phyloP scores from a whole-genome alignment of 805 yeast genomes.

The Candida koratica region DNA sequence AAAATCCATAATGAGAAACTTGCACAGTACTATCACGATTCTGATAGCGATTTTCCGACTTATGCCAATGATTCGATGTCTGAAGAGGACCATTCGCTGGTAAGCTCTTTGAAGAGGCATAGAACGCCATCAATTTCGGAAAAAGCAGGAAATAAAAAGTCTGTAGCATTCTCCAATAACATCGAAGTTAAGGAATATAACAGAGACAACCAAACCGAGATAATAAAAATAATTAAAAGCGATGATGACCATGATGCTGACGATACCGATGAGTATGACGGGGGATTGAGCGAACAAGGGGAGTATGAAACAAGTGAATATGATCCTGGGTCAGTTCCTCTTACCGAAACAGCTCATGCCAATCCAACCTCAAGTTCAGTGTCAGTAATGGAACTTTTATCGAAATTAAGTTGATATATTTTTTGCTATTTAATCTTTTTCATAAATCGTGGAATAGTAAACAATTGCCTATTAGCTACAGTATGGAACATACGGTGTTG shows the following conservation, averaged over 20 bases:
- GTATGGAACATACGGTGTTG: slow-evolving; percentile 7
- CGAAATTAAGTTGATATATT: slow-evolving; percentile 4
- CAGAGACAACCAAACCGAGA: slow-evolving; percentile 31
- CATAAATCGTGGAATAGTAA: too few species aligned
- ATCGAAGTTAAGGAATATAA: slow-evolving; percentile 40
- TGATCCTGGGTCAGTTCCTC: slow-evolving; percentile 16
- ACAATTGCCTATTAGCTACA: too few species aligned
- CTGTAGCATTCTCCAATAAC: slow-evolving; percentile 42
- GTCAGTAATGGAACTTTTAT: slow-evolving; percentile 30
- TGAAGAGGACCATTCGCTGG: slow-evolving; percentile 15
- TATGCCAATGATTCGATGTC: slow-evolving; percentile 18
- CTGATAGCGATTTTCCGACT: slow-evolving; percentile 21
- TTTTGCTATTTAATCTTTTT: too few species aligned
- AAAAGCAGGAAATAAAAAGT: slow-evolving; percentile 19
- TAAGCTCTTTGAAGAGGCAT: slow-evolving; percentile 9
- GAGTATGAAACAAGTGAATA: slow-evolving; percentile 18
- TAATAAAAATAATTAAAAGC: slow-evolving; percentile 21
- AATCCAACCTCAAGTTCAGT: slow-evolving; percentile 18
- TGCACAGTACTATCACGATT: slow-evolving; percentile 6
- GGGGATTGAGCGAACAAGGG: slow-evolving; percentile 15
- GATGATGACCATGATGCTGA: slow-evolving; percentile 18
- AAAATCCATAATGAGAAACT: neutral
- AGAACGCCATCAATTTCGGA: slow-evolving; percentile 20
- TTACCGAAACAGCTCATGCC: neutral
- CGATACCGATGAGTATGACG: slow-evolving; percentile 17